These are phyloP conservation scores for Euphorbia lathyris DNA, from an alignment of 345 rosid species.

Conservation along the genomic window DNA sequence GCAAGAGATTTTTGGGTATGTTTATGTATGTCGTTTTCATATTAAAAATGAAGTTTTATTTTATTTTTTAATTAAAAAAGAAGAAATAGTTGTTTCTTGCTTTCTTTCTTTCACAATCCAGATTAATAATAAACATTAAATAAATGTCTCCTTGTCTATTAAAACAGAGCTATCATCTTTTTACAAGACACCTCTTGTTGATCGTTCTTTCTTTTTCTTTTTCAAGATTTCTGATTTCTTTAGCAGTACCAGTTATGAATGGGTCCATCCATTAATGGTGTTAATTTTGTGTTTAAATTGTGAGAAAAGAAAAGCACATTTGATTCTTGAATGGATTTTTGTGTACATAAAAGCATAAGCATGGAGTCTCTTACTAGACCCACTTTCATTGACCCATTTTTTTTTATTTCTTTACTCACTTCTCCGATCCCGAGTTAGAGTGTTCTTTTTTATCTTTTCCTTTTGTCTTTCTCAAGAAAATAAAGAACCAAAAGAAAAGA, in stretches of 20 bases:
- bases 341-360: slow-evolving; percentile 22
- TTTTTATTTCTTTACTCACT: slow-evolving; percentile 1
- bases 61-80: not conserved
- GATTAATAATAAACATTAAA: slow-evolving; percentile 10
- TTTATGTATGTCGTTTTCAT: slow-evolving; percentile 60
- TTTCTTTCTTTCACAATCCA: too few species aligned
- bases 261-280: slow-evolving; percentile 8
- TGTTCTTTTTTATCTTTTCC: slow-evolving; percentile 25
- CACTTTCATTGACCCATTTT: slow-evolving; percentile 28
- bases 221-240: slow-evolving; percentile 18
- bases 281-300: slow-evolving; percentile 6
- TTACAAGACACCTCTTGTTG: slow-evolving; percentile 23
- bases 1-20: slow-evolving; percentile 15
- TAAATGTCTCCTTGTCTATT: slow-evolving; percentile 35
- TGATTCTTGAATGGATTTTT: slow-evolving; percentile 11
- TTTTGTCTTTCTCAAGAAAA: slow-evolving; percentile 31
- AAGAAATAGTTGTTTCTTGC: too few species aligned
- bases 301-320: not conserved
- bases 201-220: slow-evolving; percentile 24
- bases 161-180: slow-evolving; percentile 42
- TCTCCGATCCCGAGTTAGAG: slow-evolving; percentile 56
- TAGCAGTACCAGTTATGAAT: slow-evolving; percentile 6
- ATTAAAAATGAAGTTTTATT: slow-evolving; percentile 13
- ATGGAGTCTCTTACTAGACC: slow-evolving; percentile 12
- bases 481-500: not conserved